Percentiles rank a stretch among this genome's conserved stretches.
Conservation (phyloP, 2,329 filamentous ascomycete species). For the Sporothrix brasiliensis region DNA sequence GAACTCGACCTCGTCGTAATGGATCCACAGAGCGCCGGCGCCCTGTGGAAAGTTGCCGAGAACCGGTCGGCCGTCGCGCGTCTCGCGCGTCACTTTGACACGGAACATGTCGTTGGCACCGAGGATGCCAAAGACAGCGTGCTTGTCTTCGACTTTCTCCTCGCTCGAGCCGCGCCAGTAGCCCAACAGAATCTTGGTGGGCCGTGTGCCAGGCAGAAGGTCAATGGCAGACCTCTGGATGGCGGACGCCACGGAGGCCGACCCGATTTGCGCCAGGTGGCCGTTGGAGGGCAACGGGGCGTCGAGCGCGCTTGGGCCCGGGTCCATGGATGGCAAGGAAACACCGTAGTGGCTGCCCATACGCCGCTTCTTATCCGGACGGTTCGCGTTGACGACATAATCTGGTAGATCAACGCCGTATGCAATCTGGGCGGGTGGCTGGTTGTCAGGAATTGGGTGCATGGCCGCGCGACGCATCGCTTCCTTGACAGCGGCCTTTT, state of each 20-base stretch:
- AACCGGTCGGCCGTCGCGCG: conserved; percentile 60
- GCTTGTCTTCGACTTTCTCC: conserved; percentile 53
- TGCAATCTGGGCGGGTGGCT: conserved; percentile 52
- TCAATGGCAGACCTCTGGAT: conserved; percentile 42
- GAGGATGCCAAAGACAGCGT: conserved; percentile 65
- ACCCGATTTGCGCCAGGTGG: conserved; percentile 23
- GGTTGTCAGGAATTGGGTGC: conserved; percentile 51
- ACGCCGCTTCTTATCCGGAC: conserved; percentile 52
- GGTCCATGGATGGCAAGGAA: conserved; percentile 20
- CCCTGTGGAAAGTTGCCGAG: conserved; percentile 64
- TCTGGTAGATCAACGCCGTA: conserved; percentile 56
- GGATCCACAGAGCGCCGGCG: conserved; percentile 64
- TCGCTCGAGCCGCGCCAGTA: conserved; percentile 62
- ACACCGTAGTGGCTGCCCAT: conserved; percentile 38
- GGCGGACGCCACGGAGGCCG: conserved; percentile 34
- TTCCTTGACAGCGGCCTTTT: conserved; percentile 51
- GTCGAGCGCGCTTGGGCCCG: not conserved
- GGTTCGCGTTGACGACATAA: conserved; percentile 41
- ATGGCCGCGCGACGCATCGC: conserved; percentile 51
- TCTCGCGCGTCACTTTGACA: conserved; percentile 63
- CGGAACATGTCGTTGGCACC: conserved; percentile 67
- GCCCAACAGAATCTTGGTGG: conserved; percentile 61
- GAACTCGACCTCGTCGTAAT: conserved; percentile 63
- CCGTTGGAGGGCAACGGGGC: not conserved
- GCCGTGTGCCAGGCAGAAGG: conserved; percentile 56